Conservation (phyloP, 2,329 filamentous ascomycete species). For the Fusarium gaditjirri region DNA sequence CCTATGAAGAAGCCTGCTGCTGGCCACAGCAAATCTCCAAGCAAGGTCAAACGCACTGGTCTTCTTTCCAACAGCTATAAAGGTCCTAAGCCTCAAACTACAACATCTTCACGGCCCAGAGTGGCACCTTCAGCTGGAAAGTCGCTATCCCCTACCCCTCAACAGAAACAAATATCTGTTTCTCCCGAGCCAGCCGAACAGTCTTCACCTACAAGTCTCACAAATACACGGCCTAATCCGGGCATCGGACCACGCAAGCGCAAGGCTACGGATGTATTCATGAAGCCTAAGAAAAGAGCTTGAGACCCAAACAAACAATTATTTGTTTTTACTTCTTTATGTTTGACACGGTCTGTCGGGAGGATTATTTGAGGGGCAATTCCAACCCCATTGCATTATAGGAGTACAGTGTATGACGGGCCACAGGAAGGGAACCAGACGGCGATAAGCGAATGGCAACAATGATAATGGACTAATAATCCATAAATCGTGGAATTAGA, state of each 20-base stretch:
- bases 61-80: slow-evolving; percentile 46
- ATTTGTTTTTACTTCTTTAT: not conserved
- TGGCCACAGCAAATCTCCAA: not conserved
- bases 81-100: slow-evolving; percentile 29
- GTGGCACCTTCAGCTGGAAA: slow-evolving; percentile 7
- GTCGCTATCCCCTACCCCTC: slow-evolving; percentile 25
- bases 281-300: slow-evolving; percentile 55
- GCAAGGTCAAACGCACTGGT: slow-evolving; percentile 34
- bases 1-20: slow-evolving; percentile 35
- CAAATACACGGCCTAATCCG: slow-evolving; percentile 11
- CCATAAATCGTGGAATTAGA: not conserved
- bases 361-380: not conserved
- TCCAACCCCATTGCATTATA: not conserved
- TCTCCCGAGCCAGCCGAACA: slow-evolving; percentile 29
- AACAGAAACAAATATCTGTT: slow-evolving; percentile 33
- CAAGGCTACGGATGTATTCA: slow-evolving; percentile 62
- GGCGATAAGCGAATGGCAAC: not conserved
- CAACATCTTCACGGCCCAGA: slow-evolving; percentile 20
- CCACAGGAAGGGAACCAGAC: not conserved
- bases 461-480: not conserved
- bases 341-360: not conserved
- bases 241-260: slow-evolving; percentile 51
- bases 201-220: slow-evolving; percentile 34
- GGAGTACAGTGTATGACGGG: not conserved
- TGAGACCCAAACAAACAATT: not conserved